Conservation (phyloP, 805 yeast species). For the Lachancea nothofagi region DNA sequence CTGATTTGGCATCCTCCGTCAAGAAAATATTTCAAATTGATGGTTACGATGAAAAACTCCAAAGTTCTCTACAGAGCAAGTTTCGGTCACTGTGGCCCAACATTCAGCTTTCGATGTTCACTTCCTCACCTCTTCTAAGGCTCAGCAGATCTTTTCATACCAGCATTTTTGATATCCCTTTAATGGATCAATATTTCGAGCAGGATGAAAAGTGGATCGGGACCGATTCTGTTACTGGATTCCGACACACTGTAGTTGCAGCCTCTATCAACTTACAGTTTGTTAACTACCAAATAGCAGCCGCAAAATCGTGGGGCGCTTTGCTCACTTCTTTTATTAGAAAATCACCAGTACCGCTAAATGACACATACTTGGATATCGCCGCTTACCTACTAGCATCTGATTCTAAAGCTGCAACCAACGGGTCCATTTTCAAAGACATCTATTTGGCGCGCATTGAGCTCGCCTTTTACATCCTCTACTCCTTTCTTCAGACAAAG, state of each 20-base stretch:
- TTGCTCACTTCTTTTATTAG: slow-evolving; percentile 61
- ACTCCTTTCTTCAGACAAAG: slow-evolving; percentile 24
- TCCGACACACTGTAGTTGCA: slow-evolving; percentile 46
- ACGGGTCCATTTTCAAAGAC: slow-evolving; percentile 42
- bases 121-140: slow-evolving; percentile 40
- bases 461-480: slow-evolving; percentile 48
- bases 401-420: slow-evolving; percentile 47
- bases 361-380: slow-evolving; percentile 34
- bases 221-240: slow-evolving; percentile 22
- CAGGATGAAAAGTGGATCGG: slow-evolving; percentile 42
- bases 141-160: slow-evolving; percentile 47
- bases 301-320: slow-evolving; percentile 76
- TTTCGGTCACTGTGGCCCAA: slow-evolving; percentile 48
- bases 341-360: slow-evolving; percentile 31
- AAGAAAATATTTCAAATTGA: slow-evolving; percentile 39
- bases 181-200: slow-evolving; percentile 57
- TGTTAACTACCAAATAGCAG: slow-evolving; percentile 58
- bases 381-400: slow-evolving; percentile 48
- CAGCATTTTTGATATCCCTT: slow-evolving; percentile 51
- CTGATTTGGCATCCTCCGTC: slow-evolving; percentile 31
- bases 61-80: slow-evolving; percentile 38
- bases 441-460: slow-evolving; percentile 61
- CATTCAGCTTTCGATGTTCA: slow-evolving; percentile 46
- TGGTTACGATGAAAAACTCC: slow-evolving; percentile 44
- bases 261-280: slow-evolving; percentile 61